A percentile compares a stretch with the other conserved stretches of the same genome.
Conservation (phyloP, 208 protist species). For the Leishmania gerbilli region DNA sequence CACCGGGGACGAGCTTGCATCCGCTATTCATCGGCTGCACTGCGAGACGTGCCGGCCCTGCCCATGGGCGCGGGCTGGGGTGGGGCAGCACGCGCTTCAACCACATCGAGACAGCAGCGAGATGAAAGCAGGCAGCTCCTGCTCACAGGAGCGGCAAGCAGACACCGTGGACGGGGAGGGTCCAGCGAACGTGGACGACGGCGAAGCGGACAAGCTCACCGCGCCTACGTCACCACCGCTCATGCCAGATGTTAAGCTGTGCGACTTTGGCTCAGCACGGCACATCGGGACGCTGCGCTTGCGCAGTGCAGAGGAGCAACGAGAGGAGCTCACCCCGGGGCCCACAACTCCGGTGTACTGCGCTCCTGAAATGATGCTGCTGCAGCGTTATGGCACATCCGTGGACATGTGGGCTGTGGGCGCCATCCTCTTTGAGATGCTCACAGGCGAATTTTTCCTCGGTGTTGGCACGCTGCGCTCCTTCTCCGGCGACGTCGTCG, state of each 20-base stretch:
- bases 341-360: conserved; percentile 96
- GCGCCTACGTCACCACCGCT: conserved; percentile 9
- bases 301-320: conserved; percentile 96
- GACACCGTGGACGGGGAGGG: neutral
- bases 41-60: conserved; percentile 14
- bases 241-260: conserved; percentile 63
- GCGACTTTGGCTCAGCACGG: conserved; percentile 82
- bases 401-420: conserved; percentile 93
- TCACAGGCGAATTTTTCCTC: conserved; percentile 92
- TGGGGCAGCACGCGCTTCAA: neutral
- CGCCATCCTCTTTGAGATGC: conserved; percentile 90
- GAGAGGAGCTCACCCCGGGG: conserved; percentile 31
- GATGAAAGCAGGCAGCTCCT: neutral
- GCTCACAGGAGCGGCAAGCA: neutral
- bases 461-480: conserved; percentile 88
- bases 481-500: conserved; percentile 74
- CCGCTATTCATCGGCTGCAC: conserved; percentile 24
- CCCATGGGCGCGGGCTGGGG: neutral
- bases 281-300: conserved; percentile 87
- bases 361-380: conserved; percentile 87
- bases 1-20: conserved; percentile 14
- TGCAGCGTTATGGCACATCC: conserved; percentile 57
- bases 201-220: neutral
- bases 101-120: neutral
- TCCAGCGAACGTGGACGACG: neutral